Conservation (phyloP, 331 rosid species). For the Saraca asoca region DNA sequence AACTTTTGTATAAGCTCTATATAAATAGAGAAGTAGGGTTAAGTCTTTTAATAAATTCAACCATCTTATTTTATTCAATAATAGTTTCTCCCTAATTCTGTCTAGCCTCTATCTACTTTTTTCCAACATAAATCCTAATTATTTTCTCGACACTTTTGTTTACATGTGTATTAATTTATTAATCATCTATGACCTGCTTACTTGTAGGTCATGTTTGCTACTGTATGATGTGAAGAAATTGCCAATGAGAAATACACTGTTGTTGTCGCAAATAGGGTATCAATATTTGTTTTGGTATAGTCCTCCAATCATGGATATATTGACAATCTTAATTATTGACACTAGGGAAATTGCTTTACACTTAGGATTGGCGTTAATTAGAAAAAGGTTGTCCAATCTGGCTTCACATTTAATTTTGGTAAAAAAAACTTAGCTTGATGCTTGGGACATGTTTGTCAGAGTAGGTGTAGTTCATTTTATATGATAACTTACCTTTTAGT, state of each 20-base stretch:
- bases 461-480: constrained; percentile 46
- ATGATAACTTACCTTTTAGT: not conserved
- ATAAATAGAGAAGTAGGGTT: too few relatives aligned
- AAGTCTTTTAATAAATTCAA: too few relatives aligned
- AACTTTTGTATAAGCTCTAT: too few relatives aligned
- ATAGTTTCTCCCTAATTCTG: too few relatives aligned
- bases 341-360: constrained; percentile 32
- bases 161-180: constrained; percentile 26
- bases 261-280: constrained; percentile 76
- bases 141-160: too few relatives aligned
- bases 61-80: too few relatives aligned
- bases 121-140: too few relatives aligned
- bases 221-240: constrained; percentile 99
- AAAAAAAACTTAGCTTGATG: constrained; percentile 60
- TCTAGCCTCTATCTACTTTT: too few relatives aligned
- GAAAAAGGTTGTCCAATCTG: constrained; percentile 59
- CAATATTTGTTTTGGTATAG: constrained; percentile 21
- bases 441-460: constrained; percentile 51
- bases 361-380: constrained; percentile 74
- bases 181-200: constrained; percentile 23
- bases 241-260: constrained; percentile 71
- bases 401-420: constrained; percentile 61
- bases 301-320: not conserved
- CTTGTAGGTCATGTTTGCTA: constrained; percentile 95
- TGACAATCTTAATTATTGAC: constrained; percentile 19